These are phyloP conservation scores for Russula emetica DNA, from an alignment of 768 basidiomycete genomes.

Conservation along the genomic window DNA sequence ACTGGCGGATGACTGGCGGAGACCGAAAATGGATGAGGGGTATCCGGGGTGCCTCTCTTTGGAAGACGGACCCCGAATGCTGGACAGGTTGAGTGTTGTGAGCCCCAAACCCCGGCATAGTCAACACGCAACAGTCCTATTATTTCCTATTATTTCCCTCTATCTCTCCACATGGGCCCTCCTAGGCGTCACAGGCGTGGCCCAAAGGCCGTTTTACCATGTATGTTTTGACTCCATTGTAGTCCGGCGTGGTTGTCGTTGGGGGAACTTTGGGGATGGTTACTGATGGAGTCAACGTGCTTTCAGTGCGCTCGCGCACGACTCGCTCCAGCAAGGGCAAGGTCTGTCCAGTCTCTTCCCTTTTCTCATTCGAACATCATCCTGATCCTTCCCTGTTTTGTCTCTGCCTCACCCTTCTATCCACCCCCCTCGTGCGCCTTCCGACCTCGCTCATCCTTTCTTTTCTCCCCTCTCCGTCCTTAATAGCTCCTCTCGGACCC, in stretches of 20 bases:
- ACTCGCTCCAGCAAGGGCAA: slow-evolving; percentile 55
- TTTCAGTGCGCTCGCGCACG: slow-evolving; percentile 51
- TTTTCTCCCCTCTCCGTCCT: background rate
- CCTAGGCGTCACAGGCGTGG: slow-evolving; percentile 26
- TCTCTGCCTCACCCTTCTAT: background rate
- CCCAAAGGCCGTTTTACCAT: slow-evolving; percentile 20
- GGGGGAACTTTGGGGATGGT: slow-evolving; percentile 8
- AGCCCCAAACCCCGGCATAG: slow-evolving; percentile 23
- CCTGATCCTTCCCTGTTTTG: slow-evolving; percentile 7
- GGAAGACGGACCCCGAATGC: slow-evolving; percentile 14
- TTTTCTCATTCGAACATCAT: slow-evolving; percentile 2
- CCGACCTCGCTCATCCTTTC: background rate
- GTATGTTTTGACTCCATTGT: slow-evolving; percentile 17
- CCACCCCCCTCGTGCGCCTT: slow-evolving; percentile 16
- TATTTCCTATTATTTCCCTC: slow-evolving; percentile 14
- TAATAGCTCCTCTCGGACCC: slow-evolving; percentile 51
- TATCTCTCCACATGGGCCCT: slow-evolving; percentile 22
- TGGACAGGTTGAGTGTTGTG: background rate
- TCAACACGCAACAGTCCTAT: slow-evolving; percentile 18
- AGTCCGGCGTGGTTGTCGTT: background rate
- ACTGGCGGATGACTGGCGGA: too few species aligned
- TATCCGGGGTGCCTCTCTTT: slow-evolving; percentile 7
- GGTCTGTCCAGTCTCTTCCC: slow-evolving; percentile 37
- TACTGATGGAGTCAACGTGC: slow-evolving; percentile 30
- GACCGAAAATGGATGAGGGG: too few species aligned